Evolutionary conservation across 768 basidiomycete species (phyloP).

Genomic region (Russula olivacea): DNA sequence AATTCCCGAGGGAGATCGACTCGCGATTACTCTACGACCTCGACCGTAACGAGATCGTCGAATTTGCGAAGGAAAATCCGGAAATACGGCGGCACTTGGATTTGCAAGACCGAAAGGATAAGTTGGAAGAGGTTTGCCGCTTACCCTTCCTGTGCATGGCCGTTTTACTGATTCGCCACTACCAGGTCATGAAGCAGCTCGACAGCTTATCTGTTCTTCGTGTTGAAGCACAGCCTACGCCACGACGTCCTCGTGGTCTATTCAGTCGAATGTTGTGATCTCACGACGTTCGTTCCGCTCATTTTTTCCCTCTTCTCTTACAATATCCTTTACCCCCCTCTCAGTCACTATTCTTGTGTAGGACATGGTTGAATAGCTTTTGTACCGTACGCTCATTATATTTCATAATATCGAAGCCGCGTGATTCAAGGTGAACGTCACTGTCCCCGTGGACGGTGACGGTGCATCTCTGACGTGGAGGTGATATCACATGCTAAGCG

Average conservation of each 20-base stretch:
- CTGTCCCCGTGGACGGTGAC: background rate
- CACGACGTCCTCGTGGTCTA: conserved; percentile 69
- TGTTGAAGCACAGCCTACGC: conserved; percentile 68
- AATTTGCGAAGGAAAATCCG: conserved; percentile 95
- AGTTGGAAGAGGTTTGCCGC: conserved; percentile 78
- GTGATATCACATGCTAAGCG: background rate
- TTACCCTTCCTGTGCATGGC: background rate
- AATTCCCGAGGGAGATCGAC: conserved; percentile 98
- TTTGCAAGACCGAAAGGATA: conserved; percentile 94
- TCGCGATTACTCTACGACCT: conserved; percentile 87
- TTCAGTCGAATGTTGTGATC: conserved; percentile 69
- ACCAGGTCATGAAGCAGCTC: conserved; percentile 89
- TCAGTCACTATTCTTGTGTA: background rate
- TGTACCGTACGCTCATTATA: conserved; percentile 12
- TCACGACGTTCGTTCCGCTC: background rate
- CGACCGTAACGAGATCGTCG: conserved; percentile 82
- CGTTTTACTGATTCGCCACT: conserved; percentile 1
- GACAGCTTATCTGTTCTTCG: conserved; percentile 87
- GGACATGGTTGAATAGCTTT: background rate
- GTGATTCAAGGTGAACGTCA: background rate
- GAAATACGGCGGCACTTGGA: conserved; percentile 82
- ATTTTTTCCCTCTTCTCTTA: background rate
- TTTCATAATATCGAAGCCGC: background rate
- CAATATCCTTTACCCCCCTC: conserved; percentile 1
- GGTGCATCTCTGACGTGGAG: background rate